Evolutionary conservation across 352 stramenopile genomes (phyloP).

Genomic region (Phytophthora pisi): DNA sequence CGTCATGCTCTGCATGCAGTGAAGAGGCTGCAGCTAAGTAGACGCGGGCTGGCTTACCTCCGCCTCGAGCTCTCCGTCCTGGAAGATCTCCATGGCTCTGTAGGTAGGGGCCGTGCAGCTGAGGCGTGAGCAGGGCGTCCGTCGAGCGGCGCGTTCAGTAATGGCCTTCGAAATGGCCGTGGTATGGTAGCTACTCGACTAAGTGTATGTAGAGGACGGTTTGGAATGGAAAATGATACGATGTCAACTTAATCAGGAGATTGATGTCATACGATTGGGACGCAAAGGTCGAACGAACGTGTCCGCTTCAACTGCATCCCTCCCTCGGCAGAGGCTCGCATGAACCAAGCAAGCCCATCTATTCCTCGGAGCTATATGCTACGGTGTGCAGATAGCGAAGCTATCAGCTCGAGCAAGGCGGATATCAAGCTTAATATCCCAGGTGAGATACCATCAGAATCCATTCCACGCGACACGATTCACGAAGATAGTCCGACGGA

Average conservation of each 20-base stretch:
- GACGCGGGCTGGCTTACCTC: conserved; percentile 33
- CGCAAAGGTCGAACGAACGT: conserved; percentile 11
- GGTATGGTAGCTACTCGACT: neutral
- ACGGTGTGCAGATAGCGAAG: too few relatives aligned
- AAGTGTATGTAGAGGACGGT: conserved; percentile 5
- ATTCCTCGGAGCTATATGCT: too few relatives aligned
- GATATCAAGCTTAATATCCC: neutral
- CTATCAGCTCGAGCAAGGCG: neutral
- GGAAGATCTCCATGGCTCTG: conserved; percentile 76
- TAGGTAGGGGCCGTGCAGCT: neutral
- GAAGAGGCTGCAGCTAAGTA: neutral
- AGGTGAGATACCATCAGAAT: neutral
- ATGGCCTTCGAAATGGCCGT: neutral
- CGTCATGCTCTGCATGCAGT: neutral
- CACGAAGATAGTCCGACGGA: neutral
- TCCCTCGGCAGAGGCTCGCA: neutral
- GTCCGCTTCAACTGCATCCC: neutral
- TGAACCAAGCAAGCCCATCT: too few relatives aligned
- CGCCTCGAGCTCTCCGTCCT: conserved; percentile 76
- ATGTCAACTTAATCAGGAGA: conserved; percentile 3
- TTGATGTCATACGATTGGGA: neutral
- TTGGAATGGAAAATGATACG: neutral
- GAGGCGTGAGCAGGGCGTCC: conserved; percentile 5
- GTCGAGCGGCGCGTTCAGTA: conserved; percentile 7
- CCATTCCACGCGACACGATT: neutral